phyloP scores from a whole-genome alignment of 1,139 yeast species.

The Yamadazyma blattariae region DNA sequence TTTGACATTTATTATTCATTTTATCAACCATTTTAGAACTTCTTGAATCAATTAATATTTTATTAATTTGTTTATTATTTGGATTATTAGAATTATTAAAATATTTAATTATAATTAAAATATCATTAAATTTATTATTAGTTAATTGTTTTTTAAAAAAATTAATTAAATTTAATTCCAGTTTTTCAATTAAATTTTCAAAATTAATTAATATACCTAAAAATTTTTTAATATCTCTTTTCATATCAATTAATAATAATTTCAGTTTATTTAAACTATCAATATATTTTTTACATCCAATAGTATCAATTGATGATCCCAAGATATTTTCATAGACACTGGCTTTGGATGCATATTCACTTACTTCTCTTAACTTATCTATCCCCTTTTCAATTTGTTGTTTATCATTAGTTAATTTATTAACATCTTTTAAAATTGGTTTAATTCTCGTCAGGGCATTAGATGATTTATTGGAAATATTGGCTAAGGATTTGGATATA shows the following conservation, averaged over 20 bases:
- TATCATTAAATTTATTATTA: conserved; percentile 19
- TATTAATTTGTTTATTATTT: conserved; percentile 30
- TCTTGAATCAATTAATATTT: conserved; percentile 45
- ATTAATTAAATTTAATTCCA: conserved; percentile 41
- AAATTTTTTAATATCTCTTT: conserved; percentile 40
- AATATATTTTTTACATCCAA: conserved; percentile 39
- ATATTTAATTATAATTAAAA: conserved; percentile 39
- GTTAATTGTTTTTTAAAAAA: conserved; percentile 25
- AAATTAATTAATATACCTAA: conserved; percentile 49
- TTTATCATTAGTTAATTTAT: conserved; percentile 53
- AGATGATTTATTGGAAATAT: conserved; percentile 55
- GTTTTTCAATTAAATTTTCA: conserved; percentile 42
- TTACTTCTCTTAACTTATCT: conserved; percentile 58
- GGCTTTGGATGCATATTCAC: conserved; percentile 61
- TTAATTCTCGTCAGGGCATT: conserved; percentile 64
- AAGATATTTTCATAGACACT: conserved; percentile 49
- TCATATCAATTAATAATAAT: conserved; percentile 33
- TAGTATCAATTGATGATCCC: conserved; percentile 34
- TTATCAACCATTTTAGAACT: conserved; percentile 44
- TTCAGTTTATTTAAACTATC: conserved; percentile 34
- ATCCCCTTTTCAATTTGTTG: conserved; percentile 61
- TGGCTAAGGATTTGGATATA: conserved; percentile 54
- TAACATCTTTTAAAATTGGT: conserved; percentile 70
- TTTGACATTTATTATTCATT: conserved; percentile 26
- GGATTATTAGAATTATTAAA: conserved; percentile 22